Conservation (phyloP, 306 rosid species). For the Rubus parviflorus region DNA sequence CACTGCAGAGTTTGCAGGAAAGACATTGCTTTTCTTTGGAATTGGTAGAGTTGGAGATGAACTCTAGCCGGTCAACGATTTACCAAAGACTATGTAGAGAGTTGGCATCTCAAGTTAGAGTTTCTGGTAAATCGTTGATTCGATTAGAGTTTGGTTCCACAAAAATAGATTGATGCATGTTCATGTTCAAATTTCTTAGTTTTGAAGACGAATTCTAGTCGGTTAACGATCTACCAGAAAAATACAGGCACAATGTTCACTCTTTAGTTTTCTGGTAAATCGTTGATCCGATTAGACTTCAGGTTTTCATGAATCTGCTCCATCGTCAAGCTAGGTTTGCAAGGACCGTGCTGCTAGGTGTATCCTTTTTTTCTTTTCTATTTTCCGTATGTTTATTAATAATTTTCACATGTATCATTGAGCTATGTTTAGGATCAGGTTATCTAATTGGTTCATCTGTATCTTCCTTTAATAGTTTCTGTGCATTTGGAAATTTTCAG, state of each 20-base stretch:
- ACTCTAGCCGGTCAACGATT: neutral
- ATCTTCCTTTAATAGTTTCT: no score
- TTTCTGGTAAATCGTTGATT: conserved; percentile 1
- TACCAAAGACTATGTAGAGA: neutral
- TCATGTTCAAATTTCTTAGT: neutral
- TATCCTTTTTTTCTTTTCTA: no score
- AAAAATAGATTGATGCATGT: neutral
- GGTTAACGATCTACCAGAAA: neutral
- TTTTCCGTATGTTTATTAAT: no score
- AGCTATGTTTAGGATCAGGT: no score
- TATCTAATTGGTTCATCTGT: no score
- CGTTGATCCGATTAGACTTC: neutral
- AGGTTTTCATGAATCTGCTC: no score
- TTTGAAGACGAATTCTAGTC: neutral
- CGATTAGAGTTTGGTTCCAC: neutral
- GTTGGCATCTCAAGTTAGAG: neutral
- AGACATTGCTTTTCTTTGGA: no score
- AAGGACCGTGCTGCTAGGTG: no score
- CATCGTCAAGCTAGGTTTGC: no score
- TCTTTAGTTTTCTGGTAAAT: neutral
- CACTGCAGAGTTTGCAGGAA: neutral
- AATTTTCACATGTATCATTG: no score
- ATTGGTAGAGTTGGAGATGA: neutral
- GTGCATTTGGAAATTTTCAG: no score
- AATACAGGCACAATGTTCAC: neutral